Evolutionary conservation across 148 eudicot species (phyloP), one percentile per base, ranked within the genome.

Genomic region (Diospyros kaki): DNA sequence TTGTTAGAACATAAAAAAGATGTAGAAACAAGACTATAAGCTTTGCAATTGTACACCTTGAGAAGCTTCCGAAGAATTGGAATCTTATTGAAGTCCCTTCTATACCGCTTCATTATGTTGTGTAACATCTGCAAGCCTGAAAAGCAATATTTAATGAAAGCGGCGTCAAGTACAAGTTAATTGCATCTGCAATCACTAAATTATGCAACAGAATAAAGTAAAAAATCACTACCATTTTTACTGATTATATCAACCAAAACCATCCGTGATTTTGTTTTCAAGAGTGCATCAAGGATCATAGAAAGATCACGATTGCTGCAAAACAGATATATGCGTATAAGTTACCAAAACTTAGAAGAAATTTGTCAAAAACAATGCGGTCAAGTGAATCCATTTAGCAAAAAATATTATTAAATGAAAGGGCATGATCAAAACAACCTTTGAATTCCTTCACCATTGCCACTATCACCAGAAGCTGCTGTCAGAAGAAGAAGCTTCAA

Each of bases 111-210:
- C 91, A 95, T 77, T 85, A 95, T 90, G 75, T 89, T 90, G 83
- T 95, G 98, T 59, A 95, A 79, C 98, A 95, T 92, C 81, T 95
- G 98, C 88, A 90, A 81, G 81, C 98, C 98, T 95, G 76, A 7
- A 79, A 74, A 73, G 67, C 59, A 45, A 69, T 42, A 64, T 60
- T 68, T 28, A 11, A 55, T 51, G n/a, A 43, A 51, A 15, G 10
- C 58, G 50, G 56, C 10, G 41, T 14, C 4, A 18, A 43, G 6
- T 41, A 11, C 9, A 6, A 59, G 5, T 10, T 6, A 39, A 39
- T 58, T 58, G 13, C 62, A 53, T 58, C 51, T 60, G 8, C 52
- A 48, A 48, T 1, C 8, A 48, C 8, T 1, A 4, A 48, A 4
- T 4, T 48, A 4, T 48, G 52, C 60, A 17, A 63, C 69, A n/a